Base-by-base conservation (phyloP, 1,139 yeast species). In the Meyerozyma athensensis region DNA sequence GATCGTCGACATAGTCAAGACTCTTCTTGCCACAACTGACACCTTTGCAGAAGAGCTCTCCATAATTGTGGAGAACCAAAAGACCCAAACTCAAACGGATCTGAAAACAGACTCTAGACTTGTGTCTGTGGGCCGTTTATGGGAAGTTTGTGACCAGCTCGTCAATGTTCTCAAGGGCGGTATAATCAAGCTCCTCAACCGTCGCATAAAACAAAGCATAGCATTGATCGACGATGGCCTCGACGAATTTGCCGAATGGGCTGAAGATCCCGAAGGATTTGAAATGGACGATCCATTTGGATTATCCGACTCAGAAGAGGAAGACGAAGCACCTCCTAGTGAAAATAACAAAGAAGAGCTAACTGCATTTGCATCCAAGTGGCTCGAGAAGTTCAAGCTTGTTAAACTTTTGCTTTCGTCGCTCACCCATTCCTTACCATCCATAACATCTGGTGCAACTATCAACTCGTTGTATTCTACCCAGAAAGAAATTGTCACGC, bases 201-300 rank as follows among this genome's bases (percentile, higher is more conserved):
- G 48, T 22, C 71, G 68, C 41, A 59, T 81, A 13, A 68, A 63
- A 39, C 65, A 62, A 37, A 72, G 76, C 26, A 63, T 75, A 18
- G 49, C 56, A 4, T 53, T 82, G 37, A 62, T 81, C 7, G 77
- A 72, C 19, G 92, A 83, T 57, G 85, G 84, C 0, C 61, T 76
- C 23, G 78, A 72, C 8, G 90, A 83, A 47, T 72, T 81, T 42
- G 74, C 63, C 12, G 85, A 78, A 43, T 83, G 89, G 86, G 53
- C 78, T 1, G 74, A 77, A 41, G 69, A 80, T 45, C 90, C 90
- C 0, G 63, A 62, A 26, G 63, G 63, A 4, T 46, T 55, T 34
- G 68, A 65, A 34, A 66, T 62, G 37, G 64, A 62, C 14, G 81
- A 77, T 58, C 69, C 70, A 4, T 68, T 68, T 50, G 66, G 61